phyloP scores from a whole-genome alignment of 352 stramenopile species.

The Pilasporangium apinafurcum region DNA sequence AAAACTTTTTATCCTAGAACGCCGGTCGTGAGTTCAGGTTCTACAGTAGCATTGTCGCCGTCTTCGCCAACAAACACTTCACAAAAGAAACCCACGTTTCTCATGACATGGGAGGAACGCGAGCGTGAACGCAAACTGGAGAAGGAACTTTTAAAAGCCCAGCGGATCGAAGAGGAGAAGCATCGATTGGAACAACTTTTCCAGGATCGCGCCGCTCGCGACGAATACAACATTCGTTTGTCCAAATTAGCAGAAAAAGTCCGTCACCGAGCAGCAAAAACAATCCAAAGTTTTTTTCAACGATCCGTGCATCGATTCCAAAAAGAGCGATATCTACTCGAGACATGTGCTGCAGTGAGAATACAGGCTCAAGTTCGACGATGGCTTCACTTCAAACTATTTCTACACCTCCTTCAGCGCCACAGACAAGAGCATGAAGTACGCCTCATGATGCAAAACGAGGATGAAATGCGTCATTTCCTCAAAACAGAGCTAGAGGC shows the following conservation, averaged over 20 bases:
- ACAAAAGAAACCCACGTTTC: constrained; percentile 45
- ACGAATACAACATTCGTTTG: constrained; percentile 9
- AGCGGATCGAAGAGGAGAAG: constrained; percentile 66
- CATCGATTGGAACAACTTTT: constrained; percentile 28
- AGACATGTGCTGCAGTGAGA: constrained; percentile 7
- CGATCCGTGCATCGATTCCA: neutral
- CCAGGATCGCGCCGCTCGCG: constrained; percentile 16
- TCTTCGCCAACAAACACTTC: constrained; percentile 8
- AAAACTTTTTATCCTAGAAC: neutral
- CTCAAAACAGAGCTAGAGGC: constrained; percentile 6
- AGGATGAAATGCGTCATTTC: constrained; percentile 18
- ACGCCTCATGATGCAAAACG: constrained; percentile 23
- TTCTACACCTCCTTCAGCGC: constrained; percentile 11
- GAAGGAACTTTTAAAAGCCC: constrained; percentile 46
- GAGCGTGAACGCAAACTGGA: constrained; percentile 45
- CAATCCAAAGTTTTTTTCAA: constrained; percentile 22
- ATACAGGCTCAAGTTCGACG: constrained; percentile 29
- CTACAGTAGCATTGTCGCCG: neutral
- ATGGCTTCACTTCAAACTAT: constrained; percentile 13
- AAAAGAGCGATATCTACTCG: neutral
- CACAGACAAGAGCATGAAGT: constrained; percentile 9
- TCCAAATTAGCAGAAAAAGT: constrained; percentile 7
- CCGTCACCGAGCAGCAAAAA: constrained; percentile 10
- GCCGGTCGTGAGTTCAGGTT: neutral
- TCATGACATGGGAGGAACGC: constrained; percentile 73